phyloP scores from a whole-genome alignment of 495 filamentous ascomycete species.

The Neurospora sp. region DNA sequence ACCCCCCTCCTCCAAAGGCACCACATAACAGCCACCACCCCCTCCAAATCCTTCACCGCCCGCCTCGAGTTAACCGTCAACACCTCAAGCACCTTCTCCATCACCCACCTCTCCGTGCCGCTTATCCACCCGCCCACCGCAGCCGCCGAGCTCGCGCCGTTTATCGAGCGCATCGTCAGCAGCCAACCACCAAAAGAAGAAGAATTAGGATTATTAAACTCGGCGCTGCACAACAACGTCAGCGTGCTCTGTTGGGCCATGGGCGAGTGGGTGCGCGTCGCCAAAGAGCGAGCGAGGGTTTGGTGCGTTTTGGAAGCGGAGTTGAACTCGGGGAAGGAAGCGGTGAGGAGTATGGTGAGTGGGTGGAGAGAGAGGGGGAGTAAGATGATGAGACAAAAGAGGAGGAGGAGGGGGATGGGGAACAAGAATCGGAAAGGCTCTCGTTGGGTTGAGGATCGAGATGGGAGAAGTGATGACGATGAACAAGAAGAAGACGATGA shows the following conservation, averaged over 20 bases:
- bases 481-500: constrained; percentile 1
- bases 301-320: constrained; percentile 34
- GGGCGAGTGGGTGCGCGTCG: constrained; percentile 41
- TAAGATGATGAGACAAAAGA: constrained; percentile 7
- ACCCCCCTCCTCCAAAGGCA: constrained; percentile 27
- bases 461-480: constrained; percentile 4
- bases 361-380: constrained; percentile 13
- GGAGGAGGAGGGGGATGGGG: constrained; percentile 10
- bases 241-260: constrained; percentile 39
- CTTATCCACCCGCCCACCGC: constrained; percentile 30
- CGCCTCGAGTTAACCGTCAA: constrained; percentile 38
- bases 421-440: background rate
- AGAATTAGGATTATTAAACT: background rate
- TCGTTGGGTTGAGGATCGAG: background rate
- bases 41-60: constrained; percentile 29
- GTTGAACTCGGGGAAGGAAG: constrained; percentile 23
- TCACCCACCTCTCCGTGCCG: constrained; percentile 31
- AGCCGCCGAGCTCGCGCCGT: constrained; percentile 29
- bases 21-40: constrained; percentile 26
- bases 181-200: background rate
- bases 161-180: constrained; percentile 22
- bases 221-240: constrained; percentile 31
- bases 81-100: constrained; percentile 22
- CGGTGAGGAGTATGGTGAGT: constrained; percentile 16
- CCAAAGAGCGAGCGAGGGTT: constrained; percentile 32